Percentiles rank a stretch among this genome's conserved stretches.
phyloP scores from a whole-genome alignment of 179 eudicot species.

The Sideroxylon spinosum region DNA sequence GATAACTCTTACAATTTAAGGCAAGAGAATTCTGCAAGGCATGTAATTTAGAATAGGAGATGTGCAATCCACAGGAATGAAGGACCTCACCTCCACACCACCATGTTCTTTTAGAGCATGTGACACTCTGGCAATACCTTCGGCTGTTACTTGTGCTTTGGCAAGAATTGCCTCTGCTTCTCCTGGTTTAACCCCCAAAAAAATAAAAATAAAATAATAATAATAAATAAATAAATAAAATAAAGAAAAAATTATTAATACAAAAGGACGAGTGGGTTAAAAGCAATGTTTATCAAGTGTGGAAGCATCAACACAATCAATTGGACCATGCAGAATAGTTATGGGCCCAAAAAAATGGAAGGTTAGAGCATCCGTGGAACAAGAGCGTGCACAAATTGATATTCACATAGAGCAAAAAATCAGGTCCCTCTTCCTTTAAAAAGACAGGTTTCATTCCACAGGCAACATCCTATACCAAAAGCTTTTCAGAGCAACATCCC shows the following conservation, averaged over 20 bases:
- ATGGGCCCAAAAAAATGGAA: neutral
- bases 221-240: too few relatives aligned
- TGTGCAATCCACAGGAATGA: neutral
- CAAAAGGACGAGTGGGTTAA: neutral
- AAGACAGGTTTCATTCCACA: neutral
- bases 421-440: neutral
- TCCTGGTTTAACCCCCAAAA: slow-evolving; percentile 46
- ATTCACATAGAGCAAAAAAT: neutral
- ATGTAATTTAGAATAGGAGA: neutral
- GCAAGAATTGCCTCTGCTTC: slow-evolving; percentile 77
- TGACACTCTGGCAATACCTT: slow-evolving; percentile 47
- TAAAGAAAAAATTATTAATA: neutral
- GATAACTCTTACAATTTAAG: neutral
- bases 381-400: neutral
- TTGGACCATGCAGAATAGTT: neutral
- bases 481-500: neutral
- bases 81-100: slow-evolving; percentile 42
- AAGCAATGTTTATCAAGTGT: neutral
- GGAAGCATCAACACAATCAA: neutral
- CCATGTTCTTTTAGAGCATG: slow-evolving; percentile 40
- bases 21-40: neutral
- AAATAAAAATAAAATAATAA: too few relatives aligned
- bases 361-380: neutral
- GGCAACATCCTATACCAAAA: neutral
- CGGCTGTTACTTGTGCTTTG: slow-evolving; percentile 46